These are phyloP conservation scores for Aspergillus sp. DNA, from an alignment of 2,329 filamentous ascomycete genomes.

Conservation along the genomic window DNA sequence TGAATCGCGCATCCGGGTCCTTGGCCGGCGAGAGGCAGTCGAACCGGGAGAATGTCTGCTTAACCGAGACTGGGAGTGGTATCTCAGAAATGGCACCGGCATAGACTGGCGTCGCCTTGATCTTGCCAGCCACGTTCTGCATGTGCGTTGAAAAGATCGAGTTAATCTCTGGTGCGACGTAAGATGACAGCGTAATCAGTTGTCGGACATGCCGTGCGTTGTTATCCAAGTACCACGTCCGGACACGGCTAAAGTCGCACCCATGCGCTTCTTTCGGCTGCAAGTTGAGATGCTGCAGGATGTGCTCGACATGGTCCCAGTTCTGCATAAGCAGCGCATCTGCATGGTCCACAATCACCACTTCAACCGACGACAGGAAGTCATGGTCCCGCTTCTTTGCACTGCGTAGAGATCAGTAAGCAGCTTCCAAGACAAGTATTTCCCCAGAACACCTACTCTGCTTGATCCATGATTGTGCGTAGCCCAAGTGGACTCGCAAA, in stretches of 20 bases:
- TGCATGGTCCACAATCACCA: conserved; percentile 85
- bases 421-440: conserved; percentile 8
- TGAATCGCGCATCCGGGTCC: conserved; percentile 85
- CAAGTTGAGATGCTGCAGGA: conserved; percentile 86
- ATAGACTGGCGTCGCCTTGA: conserved; percentile 68
- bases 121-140: conserved; percentile 74
- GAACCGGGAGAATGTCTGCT: conserved; percentile 88
- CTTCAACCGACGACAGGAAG: conserved; percentile 88
- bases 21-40: conserved; percentile 63
- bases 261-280: conserved; percentile 86
- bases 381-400: conserved; percentile 72
- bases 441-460: conserved; percentile 48
- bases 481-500: conserved; percentile 86
- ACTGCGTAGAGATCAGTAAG: conserved; percentile 21
- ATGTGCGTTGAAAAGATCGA: conserved; percentile 71
- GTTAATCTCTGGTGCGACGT: conserved; percentile 83
- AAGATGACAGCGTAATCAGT: conserved; percentile 74
- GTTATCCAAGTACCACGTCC: conserved; percentile 88
- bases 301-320: conserved; percentile 91
- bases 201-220: conserved; percentile 78
- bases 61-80: conserved; percentile 57
- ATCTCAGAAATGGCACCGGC: conserved; percentile 69
- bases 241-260: conserved; percentile 87
- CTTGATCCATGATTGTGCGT: conserved; percentile 80
- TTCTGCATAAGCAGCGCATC: conserved; percentile 96